These are phyloP conservation scores for Cryomyces minteri DNA, from an alignment of 495 filamentous ascomycete species.

Conservation along the genomic window DNA sequence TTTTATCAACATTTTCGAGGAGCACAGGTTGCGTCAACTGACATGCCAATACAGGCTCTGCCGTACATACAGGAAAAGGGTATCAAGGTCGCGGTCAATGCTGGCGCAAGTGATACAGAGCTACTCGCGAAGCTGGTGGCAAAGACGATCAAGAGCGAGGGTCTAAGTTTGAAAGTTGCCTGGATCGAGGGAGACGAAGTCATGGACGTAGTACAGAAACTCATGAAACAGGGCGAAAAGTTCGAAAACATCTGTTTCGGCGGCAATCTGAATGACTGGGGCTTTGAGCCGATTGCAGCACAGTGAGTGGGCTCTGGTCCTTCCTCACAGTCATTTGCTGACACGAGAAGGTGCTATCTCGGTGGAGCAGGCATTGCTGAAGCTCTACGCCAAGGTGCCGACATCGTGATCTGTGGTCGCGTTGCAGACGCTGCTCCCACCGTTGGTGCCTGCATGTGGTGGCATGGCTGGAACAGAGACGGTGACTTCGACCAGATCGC, in stretches of 20 bases:
- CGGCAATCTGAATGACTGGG: conserved; percentile 4
- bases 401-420: conserved; percentile 37
- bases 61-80: conserved; percentile 1
- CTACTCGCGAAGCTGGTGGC: conserved; percentile 2
- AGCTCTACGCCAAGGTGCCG: conserved; percentile 28
- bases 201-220: conserved; percentile 2
- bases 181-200: conserved; percentile 6
- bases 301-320: neutral
- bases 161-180: conserved; percentile 4
- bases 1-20: neutral
- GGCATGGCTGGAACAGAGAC: conserved; percentile 24
- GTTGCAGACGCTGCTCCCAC: conserved; percentile 33
- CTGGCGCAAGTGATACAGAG: conserved; percentile 4
- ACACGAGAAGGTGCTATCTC: conserved; percentile 17
- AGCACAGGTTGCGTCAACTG: neutral
- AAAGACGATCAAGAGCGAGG: conserved; percentile 1
- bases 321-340: neutral
- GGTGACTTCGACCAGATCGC: conserved; percentile 29
- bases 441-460: conserved; percentile 22
- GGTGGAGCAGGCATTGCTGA: conserved; percentile 30
- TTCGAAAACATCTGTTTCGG: conserved; percentile 4
- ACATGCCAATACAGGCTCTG: neutral
- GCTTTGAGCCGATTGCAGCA: conserved; percentile 4
- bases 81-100: conserved; percentile 4
- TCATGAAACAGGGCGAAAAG: conserved; percentile 1